These are phyloP conservation scores for Penicillium griseofulvum DNA, from an alignment of 2,329 filamentous ascomycete genomes.

Conservation along the genomic window DNA sequence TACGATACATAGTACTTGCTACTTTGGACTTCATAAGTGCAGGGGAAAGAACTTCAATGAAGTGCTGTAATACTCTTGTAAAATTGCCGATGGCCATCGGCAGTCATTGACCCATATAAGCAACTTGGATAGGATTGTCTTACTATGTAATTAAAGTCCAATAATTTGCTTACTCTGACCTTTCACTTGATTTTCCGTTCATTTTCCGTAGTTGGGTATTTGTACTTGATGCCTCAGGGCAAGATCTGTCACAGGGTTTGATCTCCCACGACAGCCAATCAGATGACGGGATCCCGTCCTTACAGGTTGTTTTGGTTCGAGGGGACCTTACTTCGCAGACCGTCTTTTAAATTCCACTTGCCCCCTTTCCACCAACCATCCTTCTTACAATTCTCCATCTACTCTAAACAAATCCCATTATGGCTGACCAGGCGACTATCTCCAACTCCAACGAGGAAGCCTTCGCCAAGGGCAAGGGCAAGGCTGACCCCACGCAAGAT, in stretches of 20 bases:
- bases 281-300: conserved; percentile 17
- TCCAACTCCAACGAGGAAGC: conserved; percentile 42
- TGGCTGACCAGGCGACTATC: conserved; percentile 38
- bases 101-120: not conserved
- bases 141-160: not conserved
- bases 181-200: not conserved
- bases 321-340: conserved; percentile 26
- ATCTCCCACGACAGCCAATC: conserved; percentile 16
- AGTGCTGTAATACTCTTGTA: not conserved
- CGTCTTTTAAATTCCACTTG: conserved; percentile 17
- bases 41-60: too few species aligned
- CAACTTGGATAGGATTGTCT: not conserved
- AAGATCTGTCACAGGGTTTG: conserved; percentile 16
- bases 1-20: not conserved
- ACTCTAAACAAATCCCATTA: conserved; percentile 21
- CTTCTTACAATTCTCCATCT: conserved; percentile 18
- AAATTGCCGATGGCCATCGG: not conserved
- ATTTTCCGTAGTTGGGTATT: not conserved
- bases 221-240: conserved; percentile 15
- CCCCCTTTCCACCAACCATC: conserved; percentile 18
- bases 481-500: conserved; percentile 61
- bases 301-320: conserved; percentile 26
- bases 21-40: not conserved
- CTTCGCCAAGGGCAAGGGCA: conserved; percentile 79
- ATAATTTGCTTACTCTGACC: not conserved